Evolutionary conservation across 2,329 filamentous ascomycete species (phyloP), one percentile per base, ranked within the genome.

Genomic region (Ascochyta rabiei): DNA sequence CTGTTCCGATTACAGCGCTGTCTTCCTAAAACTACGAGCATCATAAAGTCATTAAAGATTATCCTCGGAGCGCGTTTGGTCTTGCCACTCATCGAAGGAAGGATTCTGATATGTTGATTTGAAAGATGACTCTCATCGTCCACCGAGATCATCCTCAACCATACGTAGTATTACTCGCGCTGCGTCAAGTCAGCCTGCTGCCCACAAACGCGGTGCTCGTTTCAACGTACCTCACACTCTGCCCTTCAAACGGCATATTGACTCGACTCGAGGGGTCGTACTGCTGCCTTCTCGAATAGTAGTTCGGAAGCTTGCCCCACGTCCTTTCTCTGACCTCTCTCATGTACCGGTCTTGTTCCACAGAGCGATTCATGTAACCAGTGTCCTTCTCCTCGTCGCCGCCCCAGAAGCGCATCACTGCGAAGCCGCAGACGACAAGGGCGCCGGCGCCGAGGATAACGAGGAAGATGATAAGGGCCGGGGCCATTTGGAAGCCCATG

Each of bases 271-370:
- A 42, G 7, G 42, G 23, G 13, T 23, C 16, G 26, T 51, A 23
- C 1, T 56, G 34, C 13, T 53, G 28, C 30, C 34, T 48, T 3
- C 10, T 23, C 15, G 48, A 6, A 19, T 46, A 47, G 37, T 55
- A 55, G 2, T 39, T 23, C 2, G 59, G 58, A 10, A 68, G 39
- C 19, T 49, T 64, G 46, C 50, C 51, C 59, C 67, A 57, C 39
- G 62, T 67, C 45, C 70, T 53, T 24, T 65, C 63, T 24, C 71
- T 48, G 4, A 73, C 68, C 42, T 72, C 64, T 13, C 64, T 46
- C 71, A 74, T 74, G 15, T 74, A 74, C n/a, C 62, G 61, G n/a
- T 68, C 63, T 44, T 74, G 71, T 26, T 66, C 67, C 15, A 60
- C 57, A 2, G 59, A 54, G 19, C 68, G 55, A 3, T 55, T 46